Base-by-base conservation (phyloP, 257 asterid species). In the Przewalskia tangutica region DNA sequence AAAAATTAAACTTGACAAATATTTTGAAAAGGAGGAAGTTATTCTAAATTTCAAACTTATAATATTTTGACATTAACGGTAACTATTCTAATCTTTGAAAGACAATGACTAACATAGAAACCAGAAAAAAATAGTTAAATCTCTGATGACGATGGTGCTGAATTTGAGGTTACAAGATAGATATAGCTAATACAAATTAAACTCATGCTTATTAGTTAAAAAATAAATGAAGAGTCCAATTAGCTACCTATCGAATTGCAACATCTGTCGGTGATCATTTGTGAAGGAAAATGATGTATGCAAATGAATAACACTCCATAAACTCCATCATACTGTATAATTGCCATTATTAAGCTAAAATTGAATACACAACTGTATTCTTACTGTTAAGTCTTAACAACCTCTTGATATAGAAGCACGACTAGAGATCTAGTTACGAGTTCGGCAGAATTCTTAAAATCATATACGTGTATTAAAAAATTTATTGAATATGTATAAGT, bases 81-180 rank as follows among this genome's bases (percentile, higher is more conserved):
- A 34, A 34, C 17, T 20, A 64, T 77, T 83, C 46, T 27, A 42
- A 55, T 48, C 6, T 68, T 56, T 60, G 71, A 59, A 38, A 51
- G 87, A 84, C 85, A 85, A 81, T 71, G 89, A 85, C 60, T n/a
- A 73, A 80, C 18, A 82, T 40, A 82, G 59, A 65, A 83, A 59
- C 82, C 1, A 48, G 44, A 44, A 4, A 50, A 73, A 81, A 60
- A 14, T 27, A 84, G 85, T 54, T 86, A 76, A 75, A 12, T 18
- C 27, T 58, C 56, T 62, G 68, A 55, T 51, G 73, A 63, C 77
- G 18, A 51, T 8, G 56, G 70, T 81, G 78, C 73, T 71, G 68
- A 81, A 77, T 32, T 84, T 84, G 80, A 63, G 71, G 84, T 50
- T 6, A 27, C 79, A 75, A 23, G 79, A 73, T 73, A 50, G 62